phyloP scores from a whole-genome alignment of 2,329 filamentous ascomycete species.

The Alternaria triticina region DNA sequence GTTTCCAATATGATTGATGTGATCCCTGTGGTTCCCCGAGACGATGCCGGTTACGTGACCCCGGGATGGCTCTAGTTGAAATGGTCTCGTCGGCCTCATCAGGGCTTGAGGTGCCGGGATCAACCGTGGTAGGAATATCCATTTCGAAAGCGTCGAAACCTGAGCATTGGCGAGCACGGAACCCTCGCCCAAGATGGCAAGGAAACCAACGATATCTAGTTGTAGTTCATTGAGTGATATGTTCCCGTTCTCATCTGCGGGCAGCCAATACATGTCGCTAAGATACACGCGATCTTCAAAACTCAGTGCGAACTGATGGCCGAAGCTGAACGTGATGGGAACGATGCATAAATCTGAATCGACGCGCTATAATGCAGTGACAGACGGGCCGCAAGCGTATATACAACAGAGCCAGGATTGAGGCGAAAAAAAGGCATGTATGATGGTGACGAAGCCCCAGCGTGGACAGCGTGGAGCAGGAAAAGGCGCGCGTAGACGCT shows the following conservation, averaged over 20 bases:
- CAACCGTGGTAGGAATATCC: slow-evolving; percentile 58
- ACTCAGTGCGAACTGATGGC: slow-evolving; percentile 10
- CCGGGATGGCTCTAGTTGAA: slow-evolving; percentile 48
- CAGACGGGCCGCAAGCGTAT: slow-evolving; percentile 17
- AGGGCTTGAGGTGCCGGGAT: slow-evolving; percentile 60
- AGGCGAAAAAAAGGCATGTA: not conserved
- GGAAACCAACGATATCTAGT: slow-evolving; percentile 62
- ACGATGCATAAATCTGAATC: slow-evolving; percentile 27
- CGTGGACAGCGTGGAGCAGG: slow-evolving; percentile 5
- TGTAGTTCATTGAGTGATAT: slow-evolving; percentile 50
- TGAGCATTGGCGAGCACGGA: slow-evolving; percentile 58
- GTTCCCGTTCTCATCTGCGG: slow-evolving; percentile 27
- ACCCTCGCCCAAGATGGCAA: slow-evolving; percentile 61
- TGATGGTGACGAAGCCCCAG: slow-evolving; percentile 22
- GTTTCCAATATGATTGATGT: slow-evolving; percentile 58
- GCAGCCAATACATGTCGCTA: slow-evolving; percentile 47
- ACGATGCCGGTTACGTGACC: slow-evolving; percentile 55
- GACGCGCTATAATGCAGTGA: slow-evolving; percentile 2
- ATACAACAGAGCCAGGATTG: slow-evolving; percentile 20
- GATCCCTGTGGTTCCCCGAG: slow-evolving; percentile 55
- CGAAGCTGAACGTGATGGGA: slow-evolving; percentile 14
- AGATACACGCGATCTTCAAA: slow-evolving; percentile 1
- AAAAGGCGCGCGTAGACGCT: slow-evolving; percentile 4
- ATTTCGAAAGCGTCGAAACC: slow-evolving; percentile 57
- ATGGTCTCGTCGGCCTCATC: slow-evolving; percentile 54